Base-by-base conservation (phyloP, 2,329 filamentous ascomycete species). In the Bipolaris gigantea region DNA sequence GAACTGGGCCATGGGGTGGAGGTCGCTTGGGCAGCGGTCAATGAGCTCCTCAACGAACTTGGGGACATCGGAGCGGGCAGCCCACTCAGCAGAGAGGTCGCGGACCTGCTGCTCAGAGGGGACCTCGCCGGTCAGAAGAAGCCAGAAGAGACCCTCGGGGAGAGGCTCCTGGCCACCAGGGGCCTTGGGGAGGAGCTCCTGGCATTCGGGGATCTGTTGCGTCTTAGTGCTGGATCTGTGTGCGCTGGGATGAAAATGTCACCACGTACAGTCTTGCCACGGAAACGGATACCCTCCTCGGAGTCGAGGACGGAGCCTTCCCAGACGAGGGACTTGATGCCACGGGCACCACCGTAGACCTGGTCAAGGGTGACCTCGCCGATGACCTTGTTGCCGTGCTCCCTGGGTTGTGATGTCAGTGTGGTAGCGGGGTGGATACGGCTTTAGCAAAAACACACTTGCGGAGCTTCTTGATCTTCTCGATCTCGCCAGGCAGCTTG, bases 1-100 rank as follows among this genome's bases (percentile, higher is more conserved):
- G 85, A 99, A 95, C 83, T 99, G 94, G 61, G 94, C 93, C 94
- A 99, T 99, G 78, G 94, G 94, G 87, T 99, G 94, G 69, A 99
- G 90, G 79, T 96, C 92, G 82, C 85, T 94, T 71, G 94, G 94
- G 89, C 93, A 97, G 84, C 94, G 92, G 87, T 99, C 94, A 81
- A 99, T 96, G 77, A 99, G 89, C 84, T 99, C 94, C 84, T 96
- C 92, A 74, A 99, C 86, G 81, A 96, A 97, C 83, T 96, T 96
- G 81, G 94, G 94, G 67, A 99, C 82, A 73, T 95, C 91, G 80
- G 94, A 92, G 73, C 94, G 92, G 75, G 94, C 94, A 76, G 94
- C 94, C 94, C 93, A 97, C 81, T 99, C 94, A 61, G 94, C 93
- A 67, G 94, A 97, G 66, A 99, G 89, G 75, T 95, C 92, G 77